Conservation (phyloP, 148 eudicot species). For the Rhododendron williamsianum region DNA sequence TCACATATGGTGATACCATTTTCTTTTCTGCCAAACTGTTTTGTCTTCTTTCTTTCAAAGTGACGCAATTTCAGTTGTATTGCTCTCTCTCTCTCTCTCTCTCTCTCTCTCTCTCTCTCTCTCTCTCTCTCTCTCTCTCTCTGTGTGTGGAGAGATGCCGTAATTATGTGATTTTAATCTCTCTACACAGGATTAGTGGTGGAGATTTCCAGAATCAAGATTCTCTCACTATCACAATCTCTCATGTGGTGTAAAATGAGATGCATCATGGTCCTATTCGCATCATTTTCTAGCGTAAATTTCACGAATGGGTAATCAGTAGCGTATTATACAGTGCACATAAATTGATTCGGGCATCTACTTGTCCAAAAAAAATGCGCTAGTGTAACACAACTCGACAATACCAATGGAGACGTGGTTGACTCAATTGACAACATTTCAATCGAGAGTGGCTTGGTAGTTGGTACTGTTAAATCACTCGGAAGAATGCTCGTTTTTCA, state of each 20-base stretch:
- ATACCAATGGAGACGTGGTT: not conserved
- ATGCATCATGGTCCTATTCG: not conserved
- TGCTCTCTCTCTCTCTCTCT: no score
- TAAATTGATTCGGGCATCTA: not conserved
- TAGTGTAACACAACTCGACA: not conserved
- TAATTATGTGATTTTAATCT: not conserved
- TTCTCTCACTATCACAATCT: not conserved
- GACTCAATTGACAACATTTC: not conserved
- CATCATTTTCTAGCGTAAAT: no score
- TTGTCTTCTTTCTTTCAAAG: not conserved
- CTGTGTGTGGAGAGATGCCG: not conserved
- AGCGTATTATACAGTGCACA: not conserved
- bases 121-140: no score
- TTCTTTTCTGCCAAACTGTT: not conserved
- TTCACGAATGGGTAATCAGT: no score
- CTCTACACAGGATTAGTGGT: not conserved
- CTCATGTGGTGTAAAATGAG: not conserved
- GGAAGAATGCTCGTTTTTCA: not conserved
- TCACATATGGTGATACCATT: not conserved
- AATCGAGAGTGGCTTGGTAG: not conserved
- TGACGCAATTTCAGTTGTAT: not conserved
- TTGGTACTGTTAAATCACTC: not conserved
- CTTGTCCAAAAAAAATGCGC: not conserved
- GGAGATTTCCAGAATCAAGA: not conserved
- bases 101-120: no score